Evolutionary conservation across 1,284 basidiomycete genomes (phyloP).

Genomic region (Pseudozyma tsukubaensis): DNA sequence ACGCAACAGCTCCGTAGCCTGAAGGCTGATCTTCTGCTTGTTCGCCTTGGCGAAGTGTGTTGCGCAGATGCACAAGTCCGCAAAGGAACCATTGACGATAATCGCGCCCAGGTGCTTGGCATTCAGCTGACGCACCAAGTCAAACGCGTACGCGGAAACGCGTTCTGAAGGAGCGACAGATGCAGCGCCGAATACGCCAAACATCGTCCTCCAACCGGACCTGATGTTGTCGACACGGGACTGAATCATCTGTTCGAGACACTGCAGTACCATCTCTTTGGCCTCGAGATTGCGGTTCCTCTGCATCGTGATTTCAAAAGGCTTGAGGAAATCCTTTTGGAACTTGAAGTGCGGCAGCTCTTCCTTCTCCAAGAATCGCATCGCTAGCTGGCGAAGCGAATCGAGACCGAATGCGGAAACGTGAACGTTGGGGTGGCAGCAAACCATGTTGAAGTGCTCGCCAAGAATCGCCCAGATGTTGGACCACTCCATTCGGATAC

Average conservation of each 20-base stretch:
- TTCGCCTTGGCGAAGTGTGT: constrained; percentile 99
- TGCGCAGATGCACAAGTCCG: constrained; percentile 94
- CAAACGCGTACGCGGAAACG: constrained; percentile 92
- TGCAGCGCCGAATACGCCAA: constrained; percentile 95
- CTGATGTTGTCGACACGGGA: constrained; percentile 92
- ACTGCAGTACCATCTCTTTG: constrained; percentile 97
- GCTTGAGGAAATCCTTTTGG: constrained; percentile 98
- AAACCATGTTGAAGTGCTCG: constrained; percentile 99
- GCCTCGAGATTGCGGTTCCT: constrained; percentile 95
- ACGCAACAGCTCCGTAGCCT: constrained; percentile 95
- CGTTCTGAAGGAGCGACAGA: constrained; percentile 94
- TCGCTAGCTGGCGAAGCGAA: constrained; percentile 95
- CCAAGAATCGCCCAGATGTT: constrained; percentile 97
- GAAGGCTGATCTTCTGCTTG: constrained; percentile 96
- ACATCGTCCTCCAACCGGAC: constrained; percentile 99
- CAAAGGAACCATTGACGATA: constrained; percentile 91
- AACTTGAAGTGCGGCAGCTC: constrained; percentile 98
- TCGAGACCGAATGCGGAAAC: constrained; percentile 98
- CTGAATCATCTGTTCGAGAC: constrained; percentile 98
- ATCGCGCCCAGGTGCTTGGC: constrained; percentile 90
- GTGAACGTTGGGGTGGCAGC: constrained; percentile 96
- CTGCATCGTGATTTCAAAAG: constrained; percentile 97
- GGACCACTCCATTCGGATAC: constrained; percentile 98
- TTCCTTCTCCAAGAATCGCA: constrained; percentile 99
- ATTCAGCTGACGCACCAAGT: constrained; percentile 92